Evolutionary conservation across 257 asterid species (phyloP), one percentile per base, ranked within the genome.

Genomic region (Jacaranda copaia): DNA sequence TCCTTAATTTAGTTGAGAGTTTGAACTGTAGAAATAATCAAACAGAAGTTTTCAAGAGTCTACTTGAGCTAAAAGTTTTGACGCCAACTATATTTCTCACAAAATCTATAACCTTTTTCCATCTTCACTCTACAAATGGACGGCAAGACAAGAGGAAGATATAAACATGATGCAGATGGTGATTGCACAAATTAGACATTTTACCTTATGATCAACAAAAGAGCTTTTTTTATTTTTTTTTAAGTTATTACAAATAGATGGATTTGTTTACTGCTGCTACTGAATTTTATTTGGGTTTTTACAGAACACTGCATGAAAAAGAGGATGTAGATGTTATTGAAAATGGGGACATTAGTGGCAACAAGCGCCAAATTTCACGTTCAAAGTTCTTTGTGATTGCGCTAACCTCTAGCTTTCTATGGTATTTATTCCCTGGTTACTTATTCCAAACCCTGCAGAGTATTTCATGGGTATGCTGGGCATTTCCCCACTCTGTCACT

Each of bases 381-480:
- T 63, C 91, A 13, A 93, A 93, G 64, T 93, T 92, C 87, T 92
- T 92, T 63, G 38, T 87, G 32, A 90, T 89, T 2, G 93, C 94
- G 1, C 72, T 92, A 10, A 12, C 80, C 10, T 92, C 90, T 72
- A 92, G 97, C 73, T 92, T 92, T 49, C 40, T 79, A 9, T 92
- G 97, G 97, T 86, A 87, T 75, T 7, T 90, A 10, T 57, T 92
- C 71, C 97, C 96, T 0, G 89, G 93, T 4, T 92, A 76, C 87
- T 43, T 92, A 18, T 92, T 92, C 90, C 86, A 86, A 70, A 77
- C 93, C 7, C 78, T 92, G 1, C 84, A 82, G 51, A 89, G 92
- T 84, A 83, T 92, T 57, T 92, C 97, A 70, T 92, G 96, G 97
- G 83, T 92, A 2, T 92, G 97, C 10, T 92, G 97, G 97, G 90